phyloP scores from a whole-genome alignment of 2,329 filamentous ascomycete species.

The Sclerotinia sclerotiorum region DNA sequence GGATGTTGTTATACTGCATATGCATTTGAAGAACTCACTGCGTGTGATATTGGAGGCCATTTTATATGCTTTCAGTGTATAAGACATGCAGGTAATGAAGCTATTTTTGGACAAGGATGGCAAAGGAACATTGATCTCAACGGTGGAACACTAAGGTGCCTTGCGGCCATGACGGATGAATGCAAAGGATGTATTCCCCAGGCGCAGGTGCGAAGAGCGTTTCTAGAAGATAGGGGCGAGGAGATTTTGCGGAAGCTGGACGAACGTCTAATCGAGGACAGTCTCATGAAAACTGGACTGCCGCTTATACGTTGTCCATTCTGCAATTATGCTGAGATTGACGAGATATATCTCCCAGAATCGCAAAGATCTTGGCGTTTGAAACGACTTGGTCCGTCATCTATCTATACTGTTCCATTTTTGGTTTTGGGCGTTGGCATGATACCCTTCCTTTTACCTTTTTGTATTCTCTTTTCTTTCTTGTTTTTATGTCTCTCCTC shows the following conservation, averaged over 20 bases:
- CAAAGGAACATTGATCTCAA: conserved; percentile 72
- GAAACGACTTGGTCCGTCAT: conserved; percentile 48
- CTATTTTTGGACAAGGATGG: conserved; percentile 92
- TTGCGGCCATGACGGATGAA: conserved; percentile 70
- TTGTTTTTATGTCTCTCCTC: conserved; percentile 48
- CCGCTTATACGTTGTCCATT: conserved; percentile 84
- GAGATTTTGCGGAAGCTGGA: conserved; percentile 76
- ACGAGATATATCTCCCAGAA: conserved; percentile 67
- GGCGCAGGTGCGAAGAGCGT: conserved; percentile 68
- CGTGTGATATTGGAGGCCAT: conserved; percentile 65
- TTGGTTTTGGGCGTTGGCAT: conserved; percentile 56
- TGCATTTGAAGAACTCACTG: conserved; percentile 71
- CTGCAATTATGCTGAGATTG: conserved; percentile 86
- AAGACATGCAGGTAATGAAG: conserved; percentile 77
- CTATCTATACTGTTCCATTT: conserved; percentile 40
- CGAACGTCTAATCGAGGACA: conserved; percentile 74
- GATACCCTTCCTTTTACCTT: conserved; percentile 56
- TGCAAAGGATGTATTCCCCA: conserved; percentile 74
- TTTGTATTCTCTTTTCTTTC: conserved; percentile 51
- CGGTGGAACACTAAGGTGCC: conserved; percentile 74
- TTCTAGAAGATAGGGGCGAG: conserved; percentile 64
- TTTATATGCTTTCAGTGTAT: conserved; percentile 82
- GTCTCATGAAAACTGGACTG: conserved; percentile 68
- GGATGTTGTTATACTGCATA: conserved; percentile 73
- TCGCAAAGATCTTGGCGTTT: conserved; percentile 56